These are phyloP conservation scores for Neopestalotiopsis sp. DNA, from an alignment of 2,329 filamentous ascomycete species.

Conservation along the genomic window DNA sequence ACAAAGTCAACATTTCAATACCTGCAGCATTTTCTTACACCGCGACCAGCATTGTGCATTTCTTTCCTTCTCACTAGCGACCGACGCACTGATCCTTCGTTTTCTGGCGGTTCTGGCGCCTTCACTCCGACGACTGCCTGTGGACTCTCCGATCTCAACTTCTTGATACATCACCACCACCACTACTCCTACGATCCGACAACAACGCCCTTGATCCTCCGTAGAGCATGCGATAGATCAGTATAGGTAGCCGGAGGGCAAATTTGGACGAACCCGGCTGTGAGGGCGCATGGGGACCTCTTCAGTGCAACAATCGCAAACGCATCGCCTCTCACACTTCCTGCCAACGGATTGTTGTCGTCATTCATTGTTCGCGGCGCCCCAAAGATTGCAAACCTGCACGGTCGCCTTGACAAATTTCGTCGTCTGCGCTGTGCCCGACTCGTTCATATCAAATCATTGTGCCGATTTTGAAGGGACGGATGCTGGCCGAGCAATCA, in stretches of 20 bases:
- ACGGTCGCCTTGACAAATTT: background rate
- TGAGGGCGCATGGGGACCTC: background rate
- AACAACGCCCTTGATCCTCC: background rate
- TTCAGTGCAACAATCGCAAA: slow-evolving; percentile 4
- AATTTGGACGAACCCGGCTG: background rate
- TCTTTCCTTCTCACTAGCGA: background rate
- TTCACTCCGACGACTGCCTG: background rate
- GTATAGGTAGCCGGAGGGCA: background rate
- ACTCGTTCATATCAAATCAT: background rate
- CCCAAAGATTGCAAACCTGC: background rate
- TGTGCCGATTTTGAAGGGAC: background rate
- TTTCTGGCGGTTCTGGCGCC: background rate
- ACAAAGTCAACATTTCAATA: background rate
- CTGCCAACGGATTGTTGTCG: background rate
- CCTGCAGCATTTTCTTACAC: background rate
- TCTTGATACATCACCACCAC: background rate
- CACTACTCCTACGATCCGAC: too few species aligned
- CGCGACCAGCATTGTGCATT: background rate
- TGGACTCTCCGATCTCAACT: background rate
- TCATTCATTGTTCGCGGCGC: background rate
- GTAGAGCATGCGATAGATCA: slow-evolving; percentile 12
- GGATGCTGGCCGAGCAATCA: background rate
- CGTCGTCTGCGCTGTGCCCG: background rate
- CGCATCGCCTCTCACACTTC: background rate
- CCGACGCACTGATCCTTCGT: background rate